Evolutionary conservation across 352 stramenopile genomes (phyloP).

Genomic region (Stramenopiles sp.): DNA sequence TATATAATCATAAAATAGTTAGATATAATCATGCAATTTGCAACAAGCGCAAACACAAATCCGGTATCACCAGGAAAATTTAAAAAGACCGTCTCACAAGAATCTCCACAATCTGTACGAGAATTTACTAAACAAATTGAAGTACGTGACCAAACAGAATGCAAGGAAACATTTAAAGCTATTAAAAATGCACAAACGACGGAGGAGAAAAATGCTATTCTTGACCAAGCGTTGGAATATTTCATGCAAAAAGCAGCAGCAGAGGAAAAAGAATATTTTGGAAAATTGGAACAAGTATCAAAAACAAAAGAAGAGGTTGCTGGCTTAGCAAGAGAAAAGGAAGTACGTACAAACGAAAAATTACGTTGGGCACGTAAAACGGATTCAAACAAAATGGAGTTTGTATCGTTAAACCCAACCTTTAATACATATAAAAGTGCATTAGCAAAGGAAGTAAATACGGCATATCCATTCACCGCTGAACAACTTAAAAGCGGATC

Average conservation of each 20-base stretch:
- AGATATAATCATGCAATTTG: too few species aligned
- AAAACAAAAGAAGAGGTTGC: not conserved
- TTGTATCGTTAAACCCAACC: not conserved
- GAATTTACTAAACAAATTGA: not conserved
- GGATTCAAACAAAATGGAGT: not conserved
- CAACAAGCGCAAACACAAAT: too few species aligned
- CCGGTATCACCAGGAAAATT: too few species aligned
- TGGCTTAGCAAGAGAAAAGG: not conserved
- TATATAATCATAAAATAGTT: too few species aligned
- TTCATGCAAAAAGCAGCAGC: not conserved
- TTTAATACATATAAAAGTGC: not conserved
- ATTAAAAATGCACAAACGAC: not conserved
- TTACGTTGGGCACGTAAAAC: not conserved
- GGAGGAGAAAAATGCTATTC: not conserved
- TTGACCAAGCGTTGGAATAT: not conserved
- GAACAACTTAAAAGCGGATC: not conserved
- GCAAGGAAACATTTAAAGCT: not conserved
- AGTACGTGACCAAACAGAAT: not conserved
- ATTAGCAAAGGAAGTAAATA: not conserved
- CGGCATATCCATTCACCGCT: not conserved
- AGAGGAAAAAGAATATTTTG: not conserved
- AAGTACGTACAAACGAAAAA: not conserved
- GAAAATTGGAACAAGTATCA: not conserved
- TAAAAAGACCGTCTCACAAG: not conserved
- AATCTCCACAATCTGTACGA: not conserved